Conservation (phyloP, 495 filamentous ascomycete genomes). For the Lasiosphaeria ovina region DNA sequence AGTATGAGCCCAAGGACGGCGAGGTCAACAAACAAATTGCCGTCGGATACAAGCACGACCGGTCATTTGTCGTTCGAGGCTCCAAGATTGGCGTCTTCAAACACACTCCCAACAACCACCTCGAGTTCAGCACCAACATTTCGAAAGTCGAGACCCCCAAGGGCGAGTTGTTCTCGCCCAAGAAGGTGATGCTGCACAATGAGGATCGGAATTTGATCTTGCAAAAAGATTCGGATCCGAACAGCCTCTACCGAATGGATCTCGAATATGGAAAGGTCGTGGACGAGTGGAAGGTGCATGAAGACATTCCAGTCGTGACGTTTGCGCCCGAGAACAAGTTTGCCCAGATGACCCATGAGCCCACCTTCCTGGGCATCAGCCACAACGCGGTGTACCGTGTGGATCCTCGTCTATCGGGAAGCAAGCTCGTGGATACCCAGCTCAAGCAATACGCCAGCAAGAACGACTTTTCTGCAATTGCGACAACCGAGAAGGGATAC, state of each 20-base stretch:
- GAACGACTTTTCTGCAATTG: constrained; percentile 91
- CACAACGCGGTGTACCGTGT: constrained; percentile 90
- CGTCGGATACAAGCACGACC: constrained; percentile 97
- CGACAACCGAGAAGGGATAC: constrained; percentile 93
- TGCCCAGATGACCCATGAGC: constrained; percentile 92
- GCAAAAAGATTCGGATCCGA: constrained; percentile 79
- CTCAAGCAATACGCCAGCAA: constrained; percentile 95
- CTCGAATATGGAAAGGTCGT: constrained; percentile 98
- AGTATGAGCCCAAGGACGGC: constrained; percentile 67
- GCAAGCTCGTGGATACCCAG: constrained; percentile 88
- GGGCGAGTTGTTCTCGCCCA: constrained; percentile 86
- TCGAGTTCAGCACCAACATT: constrained; percentile 97
- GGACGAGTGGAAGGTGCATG: constrained; percentile 99
- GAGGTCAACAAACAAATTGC: constrained; percentile 93
- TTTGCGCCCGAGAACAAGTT: constrained; percentile 98
- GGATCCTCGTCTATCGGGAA: constrained; percentile 85
- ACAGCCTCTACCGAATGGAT: constrained; percentile 97
- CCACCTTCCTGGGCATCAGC: constrained; percentile 90
- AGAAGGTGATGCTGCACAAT: constrained; percentile 96
- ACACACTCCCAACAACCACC: constrained; percentile 85
- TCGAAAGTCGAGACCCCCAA: constrained; percentile 89
- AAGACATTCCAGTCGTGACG: constrained; percentile 86
- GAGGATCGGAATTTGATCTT: constrained; percentile 92
- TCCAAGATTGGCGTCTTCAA: constrained; percentile 99
- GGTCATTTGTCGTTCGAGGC: constrained; percentile 93